Evolutionary conservation across 2,329 filamentous ascomycete genomes (phyloP).

Genomic region (Karstenula rhodostoma): DNA sequence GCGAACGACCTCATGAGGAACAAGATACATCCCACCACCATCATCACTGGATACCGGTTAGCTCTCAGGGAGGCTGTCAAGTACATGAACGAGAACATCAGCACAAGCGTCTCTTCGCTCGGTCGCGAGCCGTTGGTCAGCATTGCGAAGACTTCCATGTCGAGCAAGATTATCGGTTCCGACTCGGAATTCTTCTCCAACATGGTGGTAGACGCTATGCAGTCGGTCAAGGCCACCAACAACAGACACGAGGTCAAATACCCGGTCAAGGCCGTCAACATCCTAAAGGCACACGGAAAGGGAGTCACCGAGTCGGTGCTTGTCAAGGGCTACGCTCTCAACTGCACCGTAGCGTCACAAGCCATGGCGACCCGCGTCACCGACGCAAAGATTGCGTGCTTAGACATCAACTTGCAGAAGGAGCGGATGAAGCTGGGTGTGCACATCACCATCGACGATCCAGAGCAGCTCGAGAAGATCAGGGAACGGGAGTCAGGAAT

Average conservation of each 20-base stretch:
- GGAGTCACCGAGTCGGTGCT: slow-evolving; percentile 85
- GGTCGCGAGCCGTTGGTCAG: slow-evolving; percentile 89
- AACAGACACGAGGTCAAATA: slow-evolving; percentile 92
- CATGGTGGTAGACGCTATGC: slow-evolving; percentile 97
- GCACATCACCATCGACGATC: slow-evolving; percentile 97
- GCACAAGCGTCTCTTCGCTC: slow-evolving; percentile 91
- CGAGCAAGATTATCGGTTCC: slow-evolving; percentile 95
- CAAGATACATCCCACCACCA: slow-evolving; percentile 98
- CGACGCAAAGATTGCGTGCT: slow-evolving; percentile 94
- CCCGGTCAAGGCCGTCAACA: slow-evolving; percentile 98
- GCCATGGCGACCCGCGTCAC: slow-evolving; percentile 93
- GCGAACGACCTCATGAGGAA: slow-evolving; percentile 99
- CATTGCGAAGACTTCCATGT: slow-evolving; percentile 99
- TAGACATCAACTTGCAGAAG: slow-evolving; percentile 99
- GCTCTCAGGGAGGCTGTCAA: slow-evolving; percentile 95
- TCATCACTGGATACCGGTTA: slow-evolving; percentile 97
- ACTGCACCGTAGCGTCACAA: slow-evolving; percentile 98
- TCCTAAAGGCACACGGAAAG: slow-evolving; percentile 98
- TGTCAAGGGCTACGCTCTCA: slow-evolving; percentile 95
- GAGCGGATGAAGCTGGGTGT: slow-evolving; percentile 99
- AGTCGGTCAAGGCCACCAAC: slow-evolving; percentile 92
- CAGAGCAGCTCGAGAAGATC: slow-evolving; percentile 96
- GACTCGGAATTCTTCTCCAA: slow-evolving; percentile 97
- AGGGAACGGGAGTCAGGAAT: slow-evolving; percentile 91
- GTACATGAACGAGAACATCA: slow-evolving; percentile 99